Evolutionary conservation across 331 rosid genomes (phyloP).

Genomic region (Pyracantha coccinea): DNA sequence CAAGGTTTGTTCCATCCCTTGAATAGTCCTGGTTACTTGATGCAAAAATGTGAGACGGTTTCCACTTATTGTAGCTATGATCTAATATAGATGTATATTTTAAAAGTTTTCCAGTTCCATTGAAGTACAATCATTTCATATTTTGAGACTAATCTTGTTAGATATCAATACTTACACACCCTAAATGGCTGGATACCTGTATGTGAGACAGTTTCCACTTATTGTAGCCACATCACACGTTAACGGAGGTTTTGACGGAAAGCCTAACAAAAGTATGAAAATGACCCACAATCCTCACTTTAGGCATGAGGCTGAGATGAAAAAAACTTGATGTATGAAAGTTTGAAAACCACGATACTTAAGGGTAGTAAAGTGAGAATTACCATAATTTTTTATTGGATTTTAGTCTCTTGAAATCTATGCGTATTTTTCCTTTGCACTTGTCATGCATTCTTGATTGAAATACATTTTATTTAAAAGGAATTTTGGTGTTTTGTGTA

Average conservation of each 20-base stretch:
- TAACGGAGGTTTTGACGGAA: no score
- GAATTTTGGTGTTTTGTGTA: background rate
- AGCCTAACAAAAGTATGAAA: no score
- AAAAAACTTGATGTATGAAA: no score
- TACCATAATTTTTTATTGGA: background rate
- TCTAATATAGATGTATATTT: background rate
- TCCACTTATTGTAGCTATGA: background rate
- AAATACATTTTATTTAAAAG: background rate
- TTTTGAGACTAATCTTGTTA: background rate
- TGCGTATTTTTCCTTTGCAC: background rate
- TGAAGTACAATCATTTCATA: background rate
- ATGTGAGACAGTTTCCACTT: no score
- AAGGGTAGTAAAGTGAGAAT: no score
- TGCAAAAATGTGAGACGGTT: background rate
- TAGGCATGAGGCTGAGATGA: no score
- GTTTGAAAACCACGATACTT: no score
- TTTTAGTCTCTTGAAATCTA: background rate
- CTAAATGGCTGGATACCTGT: background rate
- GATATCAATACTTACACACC: background rate
- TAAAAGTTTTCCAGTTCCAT: background rate
- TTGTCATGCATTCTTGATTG: background rate
- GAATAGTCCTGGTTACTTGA: background rate
- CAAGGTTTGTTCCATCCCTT: conserved; percentile 8
- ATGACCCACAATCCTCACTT: no score
- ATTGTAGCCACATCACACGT: no score